Base-by-base conservation (phyloP, 2,329 filamentous ascomycete genomes). In the Xylariaceae sp. region DNA sequence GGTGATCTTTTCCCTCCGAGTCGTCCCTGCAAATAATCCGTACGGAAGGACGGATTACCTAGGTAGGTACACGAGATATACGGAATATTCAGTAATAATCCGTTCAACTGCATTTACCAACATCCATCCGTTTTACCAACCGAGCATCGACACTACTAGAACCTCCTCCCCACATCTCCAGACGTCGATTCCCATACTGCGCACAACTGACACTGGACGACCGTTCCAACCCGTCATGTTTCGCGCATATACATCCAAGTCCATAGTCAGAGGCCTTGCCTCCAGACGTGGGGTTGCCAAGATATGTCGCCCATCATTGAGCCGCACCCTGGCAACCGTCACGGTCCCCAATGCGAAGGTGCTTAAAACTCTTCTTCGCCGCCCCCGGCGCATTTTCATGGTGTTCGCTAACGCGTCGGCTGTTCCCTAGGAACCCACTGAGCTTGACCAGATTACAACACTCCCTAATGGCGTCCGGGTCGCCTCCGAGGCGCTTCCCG, bases 381-480 rank as follows among this genome's bases (percentile, higher is more conserved):
- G 10, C 23, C 9, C 3, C 23, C n/a, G 23, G 23, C 23, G 23
- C 23, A 30, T 30, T 51, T 52, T 5, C 30, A 50, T 23, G 15
- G 18, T 17, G 17, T 23, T n/a, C 2, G 30, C 54, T 58, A 47
- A 62, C 64, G 56, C 13, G 61, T 58, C 11, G 6, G 23, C 10
- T 13, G 2, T 13, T 34, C 6, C 10, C 15, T 30, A 90, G 85
- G 92, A 97, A 72, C 90, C 91, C 11, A 87, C 87, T 53, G 90
- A 96, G 65, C 84, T 96, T 68, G 91, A 97, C 74, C 81, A 88
- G 66, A 88, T 97, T 69, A 96, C 92, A 6, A 92, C 88, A 1
- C 84, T 99, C 13, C 80, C 91, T 53, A 99, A 99, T 82, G 94
- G 94, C 71, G 79, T 99, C 66, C 90, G 93, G 59, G 91, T 99